phyloP scores from a whole-genome alignment of 257 asterid genomes.

The Nicotiana undulata region DNA sequence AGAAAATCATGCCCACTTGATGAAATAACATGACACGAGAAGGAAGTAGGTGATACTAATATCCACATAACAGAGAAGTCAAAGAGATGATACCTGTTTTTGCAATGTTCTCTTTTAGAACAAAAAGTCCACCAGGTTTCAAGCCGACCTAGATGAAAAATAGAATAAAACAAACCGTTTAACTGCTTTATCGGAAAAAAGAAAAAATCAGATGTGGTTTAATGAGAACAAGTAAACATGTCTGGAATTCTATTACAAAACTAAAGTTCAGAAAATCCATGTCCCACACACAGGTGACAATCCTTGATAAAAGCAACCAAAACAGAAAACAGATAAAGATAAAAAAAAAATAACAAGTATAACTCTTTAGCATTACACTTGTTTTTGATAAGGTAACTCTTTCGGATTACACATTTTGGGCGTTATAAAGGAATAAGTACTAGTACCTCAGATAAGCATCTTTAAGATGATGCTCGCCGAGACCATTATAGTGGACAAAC shows the following conservation, averaged over 20 bases:
- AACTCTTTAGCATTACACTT: neutral
- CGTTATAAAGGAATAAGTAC: neutral
- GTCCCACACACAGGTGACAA: neutral
- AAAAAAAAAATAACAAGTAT: neutral
- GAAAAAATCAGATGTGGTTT: neutral
- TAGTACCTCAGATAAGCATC: neutral
- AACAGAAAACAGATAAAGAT: neutral
- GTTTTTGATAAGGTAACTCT: neutral
- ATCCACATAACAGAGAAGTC: neutral
- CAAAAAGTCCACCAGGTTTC: slow-evolving; percentile 75
- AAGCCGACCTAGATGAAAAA: slow-evolving; percentile 59
- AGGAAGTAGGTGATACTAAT: neutral
- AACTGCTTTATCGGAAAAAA: neutral
- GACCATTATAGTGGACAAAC: neutral
- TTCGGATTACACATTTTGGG: neutral
- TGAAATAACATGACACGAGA: neutral
- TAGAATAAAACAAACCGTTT: neutral
- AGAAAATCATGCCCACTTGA: neutral
- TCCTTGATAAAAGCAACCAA: neutral
- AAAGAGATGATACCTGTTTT: slow-evolving; percentile 47
- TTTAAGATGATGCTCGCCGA: neutral
- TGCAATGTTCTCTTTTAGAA: slow-evolving; percentile 88
- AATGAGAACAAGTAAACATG: neutral
- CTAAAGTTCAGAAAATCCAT: neutral
- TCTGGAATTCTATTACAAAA: neutral